phyloP scores from a whole-genome alignment of 345 rosid species.

The Luvunga scandens region DNA sequence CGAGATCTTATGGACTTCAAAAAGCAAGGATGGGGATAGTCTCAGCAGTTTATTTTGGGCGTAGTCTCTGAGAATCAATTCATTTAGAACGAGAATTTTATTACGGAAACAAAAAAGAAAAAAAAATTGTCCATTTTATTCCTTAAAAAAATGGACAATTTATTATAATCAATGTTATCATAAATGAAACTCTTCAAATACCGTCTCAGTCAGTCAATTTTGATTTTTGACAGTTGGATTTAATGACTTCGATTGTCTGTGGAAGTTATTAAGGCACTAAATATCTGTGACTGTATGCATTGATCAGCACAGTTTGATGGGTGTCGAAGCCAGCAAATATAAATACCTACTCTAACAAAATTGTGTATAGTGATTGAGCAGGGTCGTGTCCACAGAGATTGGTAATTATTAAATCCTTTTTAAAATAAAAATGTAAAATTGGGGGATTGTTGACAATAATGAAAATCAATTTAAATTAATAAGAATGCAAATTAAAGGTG shows the following conservation, averaged over 20 bases:
- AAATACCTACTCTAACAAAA: no score
- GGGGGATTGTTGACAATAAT: no score
- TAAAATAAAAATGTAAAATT: no score
- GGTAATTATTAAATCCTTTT: no score
- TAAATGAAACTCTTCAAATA: not conserved
- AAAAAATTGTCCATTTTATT: no score
- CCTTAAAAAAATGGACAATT: no score
- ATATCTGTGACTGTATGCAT: not conserved
- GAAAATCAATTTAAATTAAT: no score
- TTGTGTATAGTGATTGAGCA: no score
- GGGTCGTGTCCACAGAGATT: no score
- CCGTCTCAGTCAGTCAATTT: not conserved
- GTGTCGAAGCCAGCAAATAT: no score
- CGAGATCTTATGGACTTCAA: not conserved
- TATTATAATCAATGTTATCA: not conserved
- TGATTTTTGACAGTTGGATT: not conserved
- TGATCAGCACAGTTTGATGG: not conserved
- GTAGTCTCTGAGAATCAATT: no score
- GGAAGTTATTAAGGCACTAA: not conserved
- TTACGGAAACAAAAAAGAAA: not conserved
- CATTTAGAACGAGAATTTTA: not conserved
- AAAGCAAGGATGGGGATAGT: not conserved
- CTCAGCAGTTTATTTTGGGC: not conserved
- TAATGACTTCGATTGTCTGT: not conserved
- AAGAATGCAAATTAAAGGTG: no score